These are phyloP conservation scores for Corylus heterophylla DNA, from an alignment of 306 rosid genomes.

Conservation along the genomic window DNA sequence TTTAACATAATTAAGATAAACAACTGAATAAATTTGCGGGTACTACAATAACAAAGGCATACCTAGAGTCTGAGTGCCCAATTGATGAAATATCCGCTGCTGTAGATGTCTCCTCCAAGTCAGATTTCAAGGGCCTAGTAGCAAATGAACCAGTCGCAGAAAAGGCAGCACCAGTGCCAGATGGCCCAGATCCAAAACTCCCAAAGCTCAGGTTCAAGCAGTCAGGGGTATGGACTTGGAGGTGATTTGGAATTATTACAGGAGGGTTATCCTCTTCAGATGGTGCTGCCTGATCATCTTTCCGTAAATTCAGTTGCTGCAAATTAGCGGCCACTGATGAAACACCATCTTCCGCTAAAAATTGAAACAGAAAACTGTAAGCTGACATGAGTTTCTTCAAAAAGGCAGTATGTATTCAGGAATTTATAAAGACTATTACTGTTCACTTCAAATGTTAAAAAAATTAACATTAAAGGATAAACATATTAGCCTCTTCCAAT, in stretches of 20 bases:
- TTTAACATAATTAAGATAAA: slow-evolving; percentile 18
- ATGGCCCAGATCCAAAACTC: slow-evolving; percentile 79
- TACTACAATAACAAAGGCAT: slow-evolving; percentile 17
- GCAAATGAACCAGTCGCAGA: slow-evolving; percentile 50
- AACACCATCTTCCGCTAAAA: slow-evolving; percentile 60
- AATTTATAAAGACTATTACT: slow-evolving; percentile 3
- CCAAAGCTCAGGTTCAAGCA: slow-evolving; percentile 96
- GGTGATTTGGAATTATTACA: slow-evolving; percentile 92
- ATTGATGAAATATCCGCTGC: slow-evolving; percentile 63
- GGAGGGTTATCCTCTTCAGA: slow-evolving; percentile 73
- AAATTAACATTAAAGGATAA: neutral
- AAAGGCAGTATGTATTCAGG: neutral
- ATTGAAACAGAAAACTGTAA: neutral
- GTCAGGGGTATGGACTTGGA: slow-evolving; percentile 88
- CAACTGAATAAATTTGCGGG: slow-evolving; percentile 11
- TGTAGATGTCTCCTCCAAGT: slow-evolving; percentile 74
- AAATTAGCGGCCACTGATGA: slow-evolving; percentile 71
- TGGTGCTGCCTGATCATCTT: slow-evolving; percentile 60
- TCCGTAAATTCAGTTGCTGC: slow-evolving; percentile 64
- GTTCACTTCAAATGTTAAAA: neutral
- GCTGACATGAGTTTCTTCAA: neutral
- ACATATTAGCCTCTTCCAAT: neutral
- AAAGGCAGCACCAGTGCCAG: slow-evolving; percentile 47
- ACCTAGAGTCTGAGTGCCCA: slow-evolving; percentile 74
- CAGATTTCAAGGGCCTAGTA: slow-evolving; percentile 49